phyloP scores from a whole-genome alignment of 1,284 basidiomycete species.

The Cryptococcus sp. region DNA sequence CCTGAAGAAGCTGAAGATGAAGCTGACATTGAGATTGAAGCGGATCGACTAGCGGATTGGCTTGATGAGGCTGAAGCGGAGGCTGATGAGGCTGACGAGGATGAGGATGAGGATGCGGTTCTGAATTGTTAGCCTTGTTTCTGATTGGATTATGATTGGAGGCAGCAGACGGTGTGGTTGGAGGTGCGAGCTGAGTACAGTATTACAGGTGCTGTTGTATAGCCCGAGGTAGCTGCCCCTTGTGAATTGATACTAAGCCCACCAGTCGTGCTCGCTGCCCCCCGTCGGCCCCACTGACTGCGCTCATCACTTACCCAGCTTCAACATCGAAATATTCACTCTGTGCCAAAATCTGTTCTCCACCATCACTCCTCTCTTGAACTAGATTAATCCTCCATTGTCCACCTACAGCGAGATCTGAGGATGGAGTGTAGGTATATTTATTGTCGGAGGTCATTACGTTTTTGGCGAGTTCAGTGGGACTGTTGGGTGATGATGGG shows the following conservation, averaged over 20 bases:
- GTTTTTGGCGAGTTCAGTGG: slow-evolving; percentile 19
- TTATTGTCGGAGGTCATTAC: slow-evolving; percentile 27
- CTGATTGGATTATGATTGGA: too few species aligned
- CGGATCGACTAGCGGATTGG: not conserved
- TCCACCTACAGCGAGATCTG: slow-evolving; percentile 15
- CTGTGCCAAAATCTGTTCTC: slow-evolving; percentile 35
- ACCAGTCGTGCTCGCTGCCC: not conserved
- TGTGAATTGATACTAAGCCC: too few species aligned
- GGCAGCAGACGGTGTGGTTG: too few species aligned
- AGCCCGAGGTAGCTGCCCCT: too few species aligned
- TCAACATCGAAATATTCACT: slow-evolving; percentile 32
- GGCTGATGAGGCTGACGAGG: not conserved
- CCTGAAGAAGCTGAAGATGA: not conserved
- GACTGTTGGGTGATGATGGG: slow-evolving; percentile 21
- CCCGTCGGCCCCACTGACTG: not conserved
- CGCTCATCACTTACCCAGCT: slow-evolving; percentile 22
- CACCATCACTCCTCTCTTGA: slow-evolving; percentile 11
- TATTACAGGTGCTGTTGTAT: too few species aligned
- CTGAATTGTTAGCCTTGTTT: not conserved
- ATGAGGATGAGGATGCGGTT: not conserved
- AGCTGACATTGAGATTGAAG: not conserved
- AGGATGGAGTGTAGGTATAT: slow-evolving; percentile 35
- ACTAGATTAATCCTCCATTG: slow-evolving; percentile 32
- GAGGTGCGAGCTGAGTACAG: too few species aligned
- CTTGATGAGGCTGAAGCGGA: not conserved